These are phyloP conservation scores for Suillus luteus DNA, from an alignment of 768 basidiomycete species.

Conservation along the genomic window DNA sequence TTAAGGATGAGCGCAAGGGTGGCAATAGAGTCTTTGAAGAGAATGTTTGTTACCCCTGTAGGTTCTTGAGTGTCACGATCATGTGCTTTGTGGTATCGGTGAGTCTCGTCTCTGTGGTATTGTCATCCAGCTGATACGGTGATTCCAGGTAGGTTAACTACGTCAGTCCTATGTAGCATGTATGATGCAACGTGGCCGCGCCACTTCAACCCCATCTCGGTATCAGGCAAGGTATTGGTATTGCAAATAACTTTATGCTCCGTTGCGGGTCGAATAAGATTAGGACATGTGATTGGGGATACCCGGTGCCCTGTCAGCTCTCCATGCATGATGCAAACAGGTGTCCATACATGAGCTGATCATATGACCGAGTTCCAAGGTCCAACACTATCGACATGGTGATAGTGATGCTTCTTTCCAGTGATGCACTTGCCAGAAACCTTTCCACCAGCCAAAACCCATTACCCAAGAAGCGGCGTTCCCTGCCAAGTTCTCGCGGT, in stretches of 20 bases:
- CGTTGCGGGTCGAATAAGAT: not conserved
- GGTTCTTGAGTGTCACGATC: not conserved
- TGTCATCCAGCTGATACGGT: not conserved
- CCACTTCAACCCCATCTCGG: not conserved
- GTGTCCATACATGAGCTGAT: not conserved
- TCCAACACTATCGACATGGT: not conserved
- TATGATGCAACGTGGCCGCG: not conserved
- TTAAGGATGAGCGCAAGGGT: slow-evolving; percentile 29
- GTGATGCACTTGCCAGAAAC: not conserved
- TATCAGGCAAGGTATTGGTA: not conserved
- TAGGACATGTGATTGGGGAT: not conserved
- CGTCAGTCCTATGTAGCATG: not conserved
- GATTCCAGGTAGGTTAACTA: not conserved
- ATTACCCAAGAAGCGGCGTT: not conserved
- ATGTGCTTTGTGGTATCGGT: not conserved
- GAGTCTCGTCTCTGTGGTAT: not conserved
- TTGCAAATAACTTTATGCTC: not conserved
- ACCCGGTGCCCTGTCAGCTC: not conserved
- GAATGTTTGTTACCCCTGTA: slow-evolving; percentile 19
- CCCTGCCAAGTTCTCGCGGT: not conserved
- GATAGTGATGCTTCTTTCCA: not conserved
- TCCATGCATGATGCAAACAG: not conserved
- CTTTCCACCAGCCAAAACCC: not conserved
- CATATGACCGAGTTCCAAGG: no score
- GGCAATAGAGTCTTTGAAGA: slow-evolving; percentile 30